Percentiles rank a stretch among this genome's conserved stretches.
These are phyloP conservation scores for Elaeis oleifera DNA, from an alignment of 202 grass and related monocot genomes.

Conservation along the genomic window DNA sequence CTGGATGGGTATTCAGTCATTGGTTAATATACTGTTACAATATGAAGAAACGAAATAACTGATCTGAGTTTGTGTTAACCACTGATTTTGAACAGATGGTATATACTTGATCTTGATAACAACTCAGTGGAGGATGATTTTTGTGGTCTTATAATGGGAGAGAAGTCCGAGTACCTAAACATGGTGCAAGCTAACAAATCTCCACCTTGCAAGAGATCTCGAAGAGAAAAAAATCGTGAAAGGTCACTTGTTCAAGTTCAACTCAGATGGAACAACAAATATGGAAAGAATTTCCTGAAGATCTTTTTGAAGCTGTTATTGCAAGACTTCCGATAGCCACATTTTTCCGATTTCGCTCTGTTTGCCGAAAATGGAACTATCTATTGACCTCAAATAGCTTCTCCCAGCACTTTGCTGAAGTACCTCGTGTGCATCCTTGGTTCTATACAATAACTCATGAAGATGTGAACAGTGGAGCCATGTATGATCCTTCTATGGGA, in stretches of 20 bases:
- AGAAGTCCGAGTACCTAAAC: slow-evolving; percentile 40
- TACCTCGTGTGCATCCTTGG: slow-evolving; percentile 57
- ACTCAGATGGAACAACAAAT: slow-evolving; percentile 53
- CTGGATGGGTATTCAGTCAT: no score
- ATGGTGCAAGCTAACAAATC: slow-evolving; percentile 49
- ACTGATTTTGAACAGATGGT: slow-evolving; percentile 42
- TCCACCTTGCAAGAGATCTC: slow-evolving; percentile 40
- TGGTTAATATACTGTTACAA: no score
- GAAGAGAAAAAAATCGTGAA: slow-evolving; percentile 43
- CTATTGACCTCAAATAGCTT: slow-evolving; percentile 64
- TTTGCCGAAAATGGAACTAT: slow-evolving; percentile 73
- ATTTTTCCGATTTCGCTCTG: slow-evolving; percentile 74
- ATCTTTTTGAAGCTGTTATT: slow-evolving; percentile 73
- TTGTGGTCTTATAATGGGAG: slow-evolving; percentile 39
- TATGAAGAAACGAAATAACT: not conserved
- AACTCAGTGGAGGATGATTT: slow-evolving; percentile 61
- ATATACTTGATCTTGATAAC: slow-evolving; percentile 71
- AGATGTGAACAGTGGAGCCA: slow-evolving; percentile 52
- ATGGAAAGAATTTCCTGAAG: slow-evolving; percentile 86
- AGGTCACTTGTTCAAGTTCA: slow-evolving; percentile 36
- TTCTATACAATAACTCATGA: slow-evolving; percentile 85
- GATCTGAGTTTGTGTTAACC: not conserved
- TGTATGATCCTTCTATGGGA: slow-evolving; percentile 58
- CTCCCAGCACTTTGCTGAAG: slow-evolving; percentile 48
- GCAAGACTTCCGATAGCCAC: slow-evolving; percentile 66